Base-by-base conservation (phyloP, 2,329 filamentous ascomycete species). In the Pyricularia pennisetigena region DNA sequence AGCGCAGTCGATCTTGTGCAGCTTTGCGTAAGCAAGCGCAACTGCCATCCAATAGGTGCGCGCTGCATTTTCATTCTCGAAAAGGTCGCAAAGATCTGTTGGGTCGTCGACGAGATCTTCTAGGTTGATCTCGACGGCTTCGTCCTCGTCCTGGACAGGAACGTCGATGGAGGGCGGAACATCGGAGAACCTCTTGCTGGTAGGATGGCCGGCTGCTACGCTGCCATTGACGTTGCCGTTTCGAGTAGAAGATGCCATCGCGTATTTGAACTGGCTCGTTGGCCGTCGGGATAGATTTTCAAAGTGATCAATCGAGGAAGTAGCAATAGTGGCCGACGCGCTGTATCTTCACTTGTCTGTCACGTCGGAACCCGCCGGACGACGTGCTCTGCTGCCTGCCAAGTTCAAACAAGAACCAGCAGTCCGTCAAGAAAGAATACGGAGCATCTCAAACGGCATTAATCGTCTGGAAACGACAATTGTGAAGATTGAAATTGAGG, bases 31-130 rank as follows among this genome's bases (percentile, higher is more conserved):
- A 65, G 94, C 94, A 69, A 98, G 85, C 61, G 96, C 92, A 72
- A 98, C 95, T n/a, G 93, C 94, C 84, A 99, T 94, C 96, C 96
- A 99, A 73, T 96, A 96, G 67, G 90, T 92, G 74, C 94, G 93
- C 54, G 92, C 90, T 20, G 93, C 94, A 75, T 90, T 89, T 78
- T 99, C 96, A 75, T 95, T 97, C 80, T 99, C 94, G 71, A 99
- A 88, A 66, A 99, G 85, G 32, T 92, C 95, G 78, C 95, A 99
- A 5, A 99, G 86, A 81, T 99, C 95, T 64, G 92, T 97, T 24
- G 93, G 92, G 76, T 98, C 95, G 77, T 98, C 95, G 70, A 94
- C 87, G 57, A 97, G 88, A 72, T 94, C 92, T 76, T 94, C 90
- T 68, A 98, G 87, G 76, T 96, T 92, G 74, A 99, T 92, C 81